Evolutionary conservation across 345 rosid genomes (phyloP).

Genomic region (Kandelia obovata): DNA sequence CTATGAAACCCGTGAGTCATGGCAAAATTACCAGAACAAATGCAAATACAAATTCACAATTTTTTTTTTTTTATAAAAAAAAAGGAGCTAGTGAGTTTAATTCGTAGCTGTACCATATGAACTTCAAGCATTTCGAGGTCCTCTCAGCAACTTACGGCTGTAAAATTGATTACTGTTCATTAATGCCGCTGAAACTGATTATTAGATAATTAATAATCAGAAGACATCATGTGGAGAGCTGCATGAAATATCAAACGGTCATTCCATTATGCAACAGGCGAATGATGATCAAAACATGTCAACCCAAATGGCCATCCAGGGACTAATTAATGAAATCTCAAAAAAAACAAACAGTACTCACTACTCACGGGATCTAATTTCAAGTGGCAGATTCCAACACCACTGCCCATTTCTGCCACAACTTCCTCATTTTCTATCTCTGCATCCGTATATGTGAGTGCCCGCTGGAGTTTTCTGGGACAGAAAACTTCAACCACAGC

Average conservation of each 20-base stretch:
- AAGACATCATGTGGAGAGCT: too few relatives aligned
- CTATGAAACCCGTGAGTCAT: background rate
- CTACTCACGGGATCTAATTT: slow-evolving; percentile 36
- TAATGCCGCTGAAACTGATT: too few relatives aligned
- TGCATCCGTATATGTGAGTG: slow-evolving; percentile 80
- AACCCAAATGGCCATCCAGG: too few relatives aligned
- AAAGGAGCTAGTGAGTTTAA: slow-evolving; percentile 12
- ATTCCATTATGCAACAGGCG: too few relatives aligned
- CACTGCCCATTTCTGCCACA: slow-evolving; percentile 24
- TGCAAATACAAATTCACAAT: slow-evolving; percentile 9
- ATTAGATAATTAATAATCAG: too few relatives aligned
- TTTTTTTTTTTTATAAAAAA: too few relatives aligned
- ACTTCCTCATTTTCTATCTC: slow-evolving; percentile 62
- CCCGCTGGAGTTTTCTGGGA: slow-evolving; percentile 71
- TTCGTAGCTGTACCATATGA: background rate
- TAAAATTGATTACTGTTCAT: slow-evolving; percentile 6
- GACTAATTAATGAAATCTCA: too few relatives aligned
- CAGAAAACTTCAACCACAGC: slow-evolving; percentile 87
- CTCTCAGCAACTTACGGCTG: slow-evolving; percentile 6
- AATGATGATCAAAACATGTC: too few relatives aligned
- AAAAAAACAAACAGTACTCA: background rate
- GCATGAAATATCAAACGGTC: too few relatives aligned
- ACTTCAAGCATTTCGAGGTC: slow-evolving; percentile 1
- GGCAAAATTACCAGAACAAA: slow-evolving; percentile 10
- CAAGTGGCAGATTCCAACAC: slow-evolving; percentile 31